Evolutionary conservation across 345 rosid genomes (phyloP).

Genomic region (Geranium rotundifolium): DNA sequence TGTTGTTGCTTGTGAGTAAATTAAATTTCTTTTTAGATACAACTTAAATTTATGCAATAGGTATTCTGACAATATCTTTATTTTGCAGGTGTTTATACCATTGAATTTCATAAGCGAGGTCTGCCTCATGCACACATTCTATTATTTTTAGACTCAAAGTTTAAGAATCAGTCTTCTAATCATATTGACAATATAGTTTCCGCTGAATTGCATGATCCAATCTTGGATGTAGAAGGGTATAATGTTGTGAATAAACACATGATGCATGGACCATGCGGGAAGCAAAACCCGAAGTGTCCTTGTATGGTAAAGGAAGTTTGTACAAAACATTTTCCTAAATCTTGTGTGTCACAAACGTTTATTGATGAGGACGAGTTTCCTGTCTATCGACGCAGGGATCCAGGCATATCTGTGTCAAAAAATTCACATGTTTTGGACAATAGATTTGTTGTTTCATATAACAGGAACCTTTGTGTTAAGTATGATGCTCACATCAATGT

Average conservation of each 20-base stretch:
- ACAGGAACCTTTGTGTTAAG: constrained; percentile 1
- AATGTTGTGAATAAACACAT: too few relatives aligned
- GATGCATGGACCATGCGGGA: constrained; percentile 4
- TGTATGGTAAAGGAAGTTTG: not conserved
- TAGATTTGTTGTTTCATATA: too few relatives aligned
- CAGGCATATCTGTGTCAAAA: not conserved
- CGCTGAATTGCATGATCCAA: not conserved
- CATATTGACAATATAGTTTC: not conserved
- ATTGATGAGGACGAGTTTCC: not conserved
- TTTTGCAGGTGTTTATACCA: not conserved
- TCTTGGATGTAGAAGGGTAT: not conserved
- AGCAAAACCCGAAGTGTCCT: not conserved
- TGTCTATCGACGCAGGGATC: not conserved
- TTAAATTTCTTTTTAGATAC: too few relatives aligned
- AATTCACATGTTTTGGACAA: not conserved
- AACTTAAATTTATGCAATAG: too few relatives aligned
- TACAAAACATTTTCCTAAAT: not conserved
- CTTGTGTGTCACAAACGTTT: not conserved
- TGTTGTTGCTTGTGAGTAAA: too few relatives aligned
- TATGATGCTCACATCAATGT: too few relatives aligned
- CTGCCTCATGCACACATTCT: constrained; percentile 5
- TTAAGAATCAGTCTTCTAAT: too few relatives aligned
- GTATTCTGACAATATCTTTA: too few relatives aligned
- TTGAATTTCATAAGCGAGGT: not conserved
- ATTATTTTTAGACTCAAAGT: not conserved